Evolutionary conservation across 805 yeast species (phyloP), one percentile per base, ranked within the genome.

Genomic region (Candida ovalis): DNA sequence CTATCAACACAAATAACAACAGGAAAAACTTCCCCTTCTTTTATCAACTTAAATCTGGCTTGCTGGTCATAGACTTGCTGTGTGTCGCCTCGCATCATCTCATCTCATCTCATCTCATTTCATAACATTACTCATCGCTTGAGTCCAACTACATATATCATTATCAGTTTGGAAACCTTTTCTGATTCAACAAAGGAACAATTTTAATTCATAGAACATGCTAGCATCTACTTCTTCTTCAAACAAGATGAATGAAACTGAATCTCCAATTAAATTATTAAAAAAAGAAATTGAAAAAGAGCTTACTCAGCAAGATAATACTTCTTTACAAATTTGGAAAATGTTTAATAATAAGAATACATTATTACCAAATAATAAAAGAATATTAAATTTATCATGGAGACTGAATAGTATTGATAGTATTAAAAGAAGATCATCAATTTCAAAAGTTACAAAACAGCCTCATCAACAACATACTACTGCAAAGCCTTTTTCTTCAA

Each of bases 341-440:
- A 67, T 68, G 70, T 66, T 66, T 51, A 64, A 59, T 49, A 63
- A 61, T 48, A 65, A 62, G 42, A 66, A 66, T 42, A 63, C 67
- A 15, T 51, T 62, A 17, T 47, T 66, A 7, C 69, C 71, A 10
- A 67, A 64, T 48, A 66, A 67, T 40, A 60, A 65, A 45, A 48
- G 72, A 17, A 68, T 68, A 15, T 48, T 68, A 21, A 67, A 68
- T 47, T 51, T 68, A 19, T 60, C 70, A 1, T 68, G 73, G 73
- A 58, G 71, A 46, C 50, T 68, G 18, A 67, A 62, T 49, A 62
- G 68, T 43, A 54, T 66, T 27, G 61, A 57, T 43, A 52, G 58
- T 13, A 51, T 66, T 32, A 64, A 61, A 40, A 55, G 52, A 47
- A 30, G 21, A 17, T 44, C 23, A 8, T 33, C 35, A 12, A 12